Base-by-base conservation (phyloP, 768 basidiomycete species). In the Amanita brunnescens region DNA sequence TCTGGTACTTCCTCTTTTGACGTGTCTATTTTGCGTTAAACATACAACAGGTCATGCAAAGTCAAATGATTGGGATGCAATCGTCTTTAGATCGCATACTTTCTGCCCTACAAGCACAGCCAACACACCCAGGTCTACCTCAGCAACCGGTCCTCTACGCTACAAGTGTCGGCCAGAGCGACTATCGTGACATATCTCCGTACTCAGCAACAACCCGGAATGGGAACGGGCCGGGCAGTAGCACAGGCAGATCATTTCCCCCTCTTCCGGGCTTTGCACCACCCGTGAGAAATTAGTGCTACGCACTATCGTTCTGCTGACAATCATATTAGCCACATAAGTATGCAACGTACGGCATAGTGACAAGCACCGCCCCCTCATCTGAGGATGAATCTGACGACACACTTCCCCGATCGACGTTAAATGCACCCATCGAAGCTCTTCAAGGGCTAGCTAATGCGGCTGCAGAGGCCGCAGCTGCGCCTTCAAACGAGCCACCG, bases 61-160 rank as follows among this genome's bases (percentile, higher is more conserved):
- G 87, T 68, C 90, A 91, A 64, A 91, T 92, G 87, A 91, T 92
- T 59, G 90, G 90, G 59, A 88, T 92, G 85, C 91, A 92, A 67
- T 86, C 88, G 5, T 86, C 89, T 21, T 66, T 92, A 56, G 90
- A 92, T 67, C 79, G 90, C 47, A 92, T 92, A 62, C 69, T 92
- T 49, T 70, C 76, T 40, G 83, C 79, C 2, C 72, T 91, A 52
- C 85, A 75, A 58, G 68, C 69, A 40, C 73, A 72, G 52, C 62
- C 54, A 47, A 54, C 50, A 56, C 63, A 58, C 61, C 59, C 57
- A 55, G 55, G 57, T 50, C 68, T 65, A 65, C 61, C 61, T 13
- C 68, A 67, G 38, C 69, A 69, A 54, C 62, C 65, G 35, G 56
- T 61, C 33, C 64, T 71, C 56, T 70, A 66, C 53, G 54, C 66